These are phyloP conservation scores for Xerocomus nothofagi DNA, from an alignment of 1,284 basidiomycete genomes.

Conservation along the genomic window DNA sequence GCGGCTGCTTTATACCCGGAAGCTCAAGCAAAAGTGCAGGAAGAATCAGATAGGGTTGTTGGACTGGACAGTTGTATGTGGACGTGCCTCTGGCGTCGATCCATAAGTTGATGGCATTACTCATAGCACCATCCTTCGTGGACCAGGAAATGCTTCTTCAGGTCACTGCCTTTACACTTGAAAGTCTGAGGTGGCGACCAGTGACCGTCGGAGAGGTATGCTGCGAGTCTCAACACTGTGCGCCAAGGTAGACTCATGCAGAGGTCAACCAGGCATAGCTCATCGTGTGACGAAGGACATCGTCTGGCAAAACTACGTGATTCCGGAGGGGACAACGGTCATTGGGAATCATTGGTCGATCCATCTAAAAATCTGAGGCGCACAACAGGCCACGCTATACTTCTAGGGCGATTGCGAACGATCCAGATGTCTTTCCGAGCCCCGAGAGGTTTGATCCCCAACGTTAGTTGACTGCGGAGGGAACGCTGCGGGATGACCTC, in stretches of 20 bases:
- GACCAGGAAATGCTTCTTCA: slow-evolving; percentile 3
- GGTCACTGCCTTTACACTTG: slow-evolving; percentile 3
- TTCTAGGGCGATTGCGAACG: slow-evolving; percentile 10
- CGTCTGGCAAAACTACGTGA: slow-evolving; percentile 8
- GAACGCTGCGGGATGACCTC: slow-evolving; percentile 3
- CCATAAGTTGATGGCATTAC: background rate
- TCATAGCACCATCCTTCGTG: slow-evolving; percentile 6
- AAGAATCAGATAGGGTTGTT: slow-evolving; percentile 5
- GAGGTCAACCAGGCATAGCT: background rate
- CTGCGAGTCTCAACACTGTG: background rate
- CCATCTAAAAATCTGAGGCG: background rate
- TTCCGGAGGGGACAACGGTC: slow-evolving; percentile 9
- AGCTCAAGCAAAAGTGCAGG: slow-evolving; percentile 1
- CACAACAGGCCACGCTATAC: background rate
- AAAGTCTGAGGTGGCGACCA: slow-evolving; percentile 6
- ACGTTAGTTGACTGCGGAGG: slow-evolving; percentile 6
- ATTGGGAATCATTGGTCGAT: slow-evolving; percentile 10
- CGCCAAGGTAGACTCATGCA: background rate
- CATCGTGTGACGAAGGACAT: slow-evolving; percentile 9
- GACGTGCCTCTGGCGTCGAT: background rate
- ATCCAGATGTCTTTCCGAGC: slow-evolving; percentile 8
- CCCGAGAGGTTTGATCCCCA: slow-evolving; percentile 8
- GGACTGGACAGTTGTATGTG: slow-evolving; percentile 6
- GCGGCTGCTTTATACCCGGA: slow-evolving; percentile 6
- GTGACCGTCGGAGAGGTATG: slow-evolving; percentile 6